phyloP scores from a whole-genome alignment of 2,329 filamentous ascomycete genomes.

The Penicillium crustosum region DNA sequence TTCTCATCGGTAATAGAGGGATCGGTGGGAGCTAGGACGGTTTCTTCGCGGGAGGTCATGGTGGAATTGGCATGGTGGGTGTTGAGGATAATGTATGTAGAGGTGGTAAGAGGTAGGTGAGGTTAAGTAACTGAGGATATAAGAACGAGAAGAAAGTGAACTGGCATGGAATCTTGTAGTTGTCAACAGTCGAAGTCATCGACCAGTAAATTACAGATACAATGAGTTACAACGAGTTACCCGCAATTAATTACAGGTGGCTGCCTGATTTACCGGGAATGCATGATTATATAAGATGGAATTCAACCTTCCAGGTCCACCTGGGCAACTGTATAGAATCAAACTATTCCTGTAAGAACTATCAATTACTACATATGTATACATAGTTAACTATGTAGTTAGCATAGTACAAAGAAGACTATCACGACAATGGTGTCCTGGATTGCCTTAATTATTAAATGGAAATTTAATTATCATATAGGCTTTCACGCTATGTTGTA shows the following conservation, averaged over 20 bases:
- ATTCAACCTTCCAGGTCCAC: too few relatives aligned
- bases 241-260: conserved; percentile 11
- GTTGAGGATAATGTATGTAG: not conserved
- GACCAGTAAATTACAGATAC: conserved; percentile 24
- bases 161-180: conserved; percentile 14
- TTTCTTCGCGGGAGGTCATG: conserved; percentile 49
- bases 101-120: not conserved
- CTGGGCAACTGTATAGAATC: too few relatives aligned
- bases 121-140: not conserved
- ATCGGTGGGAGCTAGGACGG: conserved; percentile 46
- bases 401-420: too few relatives aligned
- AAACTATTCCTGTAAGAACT: too few relatives aligned
- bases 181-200: conserved; percentile 14
- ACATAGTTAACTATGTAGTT: too few relatives aligned
- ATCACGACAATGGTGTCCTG: too few relatives aligned
- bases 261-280: not conserved
- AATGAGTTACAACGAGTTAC: conserved; percentile 15
- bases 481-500: too few relatives aligned
- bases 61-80: conserved; percentile 38
- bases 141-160: conserved; percentile 2
- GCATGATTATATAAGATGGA: not conserved
- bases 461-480: too few relatives aligned
- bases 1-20: conserved; percentile 50
- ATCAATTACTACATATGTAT: too few relatives aligned
- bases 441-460: too few relatives aligned